These are phyloP conservation scores for Kwoniella botswanensis DNA, from an alignment of 768 basidiomycete genomes.

Conservation along the genomic window DNA sequence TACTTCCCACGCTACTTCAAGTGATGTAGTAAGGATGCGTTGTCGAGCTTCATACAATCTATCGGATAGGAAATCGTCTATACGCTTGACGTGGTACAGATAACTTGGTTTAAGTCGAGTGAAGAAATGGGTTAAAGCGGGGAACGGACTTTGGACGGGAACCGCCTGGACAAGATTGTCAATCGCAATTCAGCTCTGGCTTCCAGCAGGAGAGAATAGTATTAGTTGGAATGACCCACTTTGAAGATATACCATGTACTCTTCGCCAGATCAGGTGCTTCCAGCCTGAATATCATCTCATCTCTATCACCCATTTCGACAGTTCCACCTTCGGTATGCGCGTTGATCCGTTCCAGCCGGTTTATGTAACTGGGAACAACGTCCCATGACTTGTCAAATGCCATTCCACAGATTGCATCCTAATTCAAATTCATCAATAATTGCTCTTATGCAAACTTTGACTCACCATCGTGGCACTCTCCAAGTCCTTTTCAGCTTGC, in stretches of 20 bases:
- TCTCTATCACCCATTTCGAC: not conserved
- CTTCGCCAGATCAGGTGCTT: conserved; percentile 26
- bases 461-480: conserved; percentile 44
- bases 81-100: conserved; percentile 9
- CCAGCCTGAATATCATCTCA: conserved; percentile 31
- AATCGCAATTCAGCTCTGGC: too few species aligned
- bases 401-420: conserved; percentile 52
- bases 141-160: conserved; percentile 39
- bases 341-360: not conserved
- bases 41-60: conserved; percentile 30
- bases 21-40: conserved; percentile 27
- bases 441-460: not conserved
- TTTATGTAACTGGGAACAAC: conserved; percentile 12
- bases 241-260: conserved; percentile 38
- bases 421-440: conserved; percentile 3
- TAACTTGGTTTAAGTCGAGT: conserved; percentile 29
- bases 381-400: conserved; percentile 43
- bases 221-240: conserved; percentile 17
- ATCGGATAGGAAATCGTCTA: conserved; percentile 32
- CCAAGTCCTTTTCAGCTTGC: conserved; percentile 35
- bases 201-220: not conserved
- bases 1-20: conserved; percentile 36
- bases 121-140: conserved; percentile 35
- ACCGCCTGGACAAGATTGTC: conserved; percentile 28
- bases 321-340: not conserved